These are phyloP conservation scores for Salvia sclarea DNA, from an alignment of 305 asterid species.

Conservation along the genomic window DNA sequence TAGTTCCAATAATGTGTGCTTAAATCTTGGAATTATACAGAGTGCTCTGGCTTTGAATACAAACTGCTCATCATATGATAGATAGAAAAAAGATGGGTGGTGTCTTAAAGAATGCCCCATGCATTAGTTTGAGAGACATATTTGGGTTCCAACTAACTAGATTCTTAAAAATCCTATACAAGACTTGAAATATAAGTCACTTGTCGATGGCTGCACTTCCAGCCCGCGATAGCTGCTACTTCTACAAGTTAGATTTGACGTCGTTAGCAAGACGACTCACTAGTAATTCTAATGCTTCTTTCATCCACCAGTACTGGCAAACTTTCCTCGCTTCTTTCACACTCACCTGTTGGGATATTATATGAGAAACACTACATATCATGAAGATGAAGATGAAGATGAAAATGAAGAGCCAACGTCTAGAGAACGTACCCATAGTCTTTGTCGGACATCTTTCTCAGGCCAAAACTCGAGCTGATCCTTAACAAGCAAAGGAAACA, in stretches of 20 bases:
- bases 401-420: too few relatives aligned
- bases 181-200: constrained; percentile 19
- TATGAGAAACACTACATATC: background rate
- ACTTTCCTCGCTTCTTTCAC: constrained; percentile 70
- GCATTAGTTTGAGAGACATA: too few relatives aligned
- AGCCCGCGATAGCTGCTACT: constrained; percentile 20
- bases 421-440: constrained; percentile 84
- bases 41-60: background rate
- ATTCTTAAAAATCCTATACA: constrained; percentile 28
- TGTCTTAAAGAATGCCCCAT: too few relatives aligned
- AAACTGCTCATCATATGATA: background rate
- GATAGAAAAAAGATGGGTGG: too few relatives aligned
- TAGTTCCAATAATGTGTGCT: background rate
- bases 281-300: constrained; percentile 68
- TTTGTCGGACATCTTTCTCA: constrained; percentile 76
- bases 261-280: constrained; percentile 48
- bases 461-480: constrained; percentile 87
- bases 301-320: constrained; percentile 87
- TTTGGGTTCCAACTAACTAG: constrained; percentile 14
- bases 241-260: constrained; percentile 45
- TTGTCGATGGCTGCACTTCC: constrained; percentile 15
- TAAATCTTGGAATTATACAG: background rate
- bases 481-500: constrained; percentile 76
- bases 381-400: too few relatives aligned
- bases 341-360: constrained; percentile 50